Evolutionary conservation across 306 rosid species (phyloP).

Genomic region (Rubus idaeus): DNA sequence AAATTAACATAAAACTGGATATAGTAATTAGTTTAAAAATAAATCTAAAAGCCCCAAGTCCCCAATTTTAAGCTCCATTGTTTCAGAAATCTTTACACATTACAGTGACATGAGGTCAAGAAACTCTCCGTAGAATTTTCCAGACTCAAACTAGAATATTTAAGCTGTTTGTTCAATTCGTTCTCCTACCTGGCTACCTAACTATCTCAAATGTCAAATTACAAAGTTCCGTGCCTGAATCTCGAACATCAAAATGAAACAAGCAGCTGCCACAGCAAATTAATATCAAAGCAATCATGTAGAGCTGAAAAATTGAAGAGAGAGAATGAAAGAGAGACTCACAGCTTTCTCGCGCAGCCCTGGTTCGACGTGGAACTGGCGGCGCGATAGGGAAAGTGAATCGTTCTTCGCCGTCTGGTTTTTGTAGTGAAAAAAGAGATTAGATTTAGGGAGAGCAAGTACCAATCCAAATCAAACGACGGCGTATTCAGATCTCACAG

Average conservation of each 20-base stretch:
- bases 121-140: background rate
- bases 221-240: background rate
- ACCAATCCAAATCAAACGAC: background rate
- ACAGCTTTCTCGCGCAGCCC: conserved; percentile 92
- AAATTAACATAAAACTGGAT: background rate
- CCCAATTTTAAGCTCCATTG: background rate
- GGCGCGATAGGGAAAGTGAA: conserved; percentile 51
- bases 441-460: conserved; percentile 4
- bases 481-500: background rate
- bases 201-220: background rate
- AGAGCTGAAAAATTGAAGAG: background rate
- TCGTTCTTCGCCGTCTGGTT: conserved; percentile 43
- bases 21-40: background rate
- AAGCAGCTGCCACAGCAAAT: background rate
- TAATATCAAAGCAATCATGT: background rate
- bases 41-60: background rate
- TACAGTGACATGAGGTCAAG: conserved; percentile 6
- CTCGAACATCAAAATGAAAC: conserved; percentile 1
- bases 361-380: conserved; percentile 68
- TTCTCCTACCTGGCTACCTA: background rate
- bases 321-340: conserved; percentile 23
- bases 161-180: background rate
- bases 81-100: background rate
- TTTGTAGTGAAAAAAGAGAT: background rate
- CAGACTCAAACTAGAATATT: background rate